Evolutionary conservation across 176 grass and related monocot genomes (phyloP).

Genomic region (Areca catechu): DNA sequence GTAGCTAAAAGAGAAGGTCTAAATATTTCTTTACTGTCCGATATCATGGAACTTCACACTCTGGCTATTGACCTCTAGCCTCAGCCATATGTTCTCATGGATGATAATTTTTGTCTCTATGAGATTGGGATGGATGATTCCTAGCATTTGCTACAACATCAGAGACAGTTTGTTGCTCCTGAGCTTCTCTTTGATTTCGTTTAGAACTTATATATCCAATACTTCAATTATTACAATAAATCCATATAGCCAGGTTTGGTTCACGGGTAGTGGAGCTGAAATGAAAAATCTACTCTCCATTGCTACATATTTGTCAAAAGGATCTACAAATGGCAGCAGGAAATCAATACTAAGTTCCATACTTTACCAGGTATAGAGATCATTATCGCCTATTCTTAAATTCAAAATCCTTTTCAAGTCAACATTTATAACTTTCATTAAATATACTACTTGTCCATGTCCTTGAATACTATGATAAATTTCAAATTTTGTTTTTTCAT

Average conservation of each 20-base stretch:
- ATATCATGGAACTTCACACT: slow-evolving; percentile 33
- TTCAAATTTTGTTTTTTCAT: too few relatives aligned
- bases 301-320: slow-evolving; percentile 32
- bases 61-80: slow-evolving; percentile 27
- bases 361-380: slow-evolving; percentile 53
- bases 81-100: slow-evolving; percentile 22
- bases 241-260: slow-evolving; percentile 39
- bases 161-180: slow-evolving; percentile 38
- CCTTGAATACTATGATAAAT: too few relatives aligned
- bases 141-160: slow-evolving; percentile 24
- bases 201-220: slow-evolving; percentile 13
- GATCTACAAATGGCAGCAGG: slow-evolving; percentile 37
- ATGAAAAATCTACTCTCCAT: slow-evolving; percentile 49
- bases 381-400: too few relatives aligned
- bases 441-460: too few relatives aligned
- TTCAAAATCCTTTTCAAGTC: too few relatives aligned
- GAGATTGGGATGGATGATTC: slow-evolving; percentile 36
- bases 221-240: slow-evolving; percentile 30
- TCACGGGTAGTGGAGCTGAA: slow-evolving; percentile 40
- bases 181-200: slow-evolving; percentile 41
- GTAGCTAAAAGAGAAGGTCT: slow-evolving; percentile 9
- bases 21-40: slow-evolving; percentile 41
- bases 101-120: slow-evolving; percentile 44
- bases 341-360: slow-evolving; percentile 60
- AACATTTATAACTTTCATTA: too few relatives aligned